Base-by-base conservation (phyloP, 306 rosid genomes). In the Dalbergia cochinchinensis region DNA sequence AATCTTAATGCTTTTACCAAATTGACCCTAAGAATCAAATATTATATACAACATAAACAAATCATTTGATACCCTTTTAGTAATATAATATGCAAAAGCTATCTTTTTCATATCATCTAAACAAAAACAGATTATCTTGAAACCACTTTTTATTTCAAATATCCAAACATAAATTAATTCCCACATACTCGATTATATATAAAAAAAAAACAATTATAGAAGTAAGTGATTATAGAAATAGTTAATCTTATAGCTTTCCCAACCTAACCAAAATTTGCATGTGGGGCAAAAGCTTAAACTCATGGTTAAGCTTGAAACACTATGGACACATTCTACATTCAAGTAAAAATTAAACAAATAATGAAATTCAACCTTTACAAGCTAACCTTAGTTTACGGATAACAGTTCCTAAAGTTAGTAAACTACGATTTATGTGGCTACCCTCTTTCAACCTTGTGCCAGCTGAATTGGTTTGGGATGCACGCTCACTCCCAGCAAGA, bases 401-500 rank as follows among this genome's bases (percentile, higher is more conserved):
- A 60, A 92, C 97, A 78, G 99, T 95, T 81, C 99, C 99, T 15
- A 92, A 82, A 78, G 99, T 91, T 65, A 95, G 89, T 80, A 95
- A 84, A 86, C 99, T 95, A 51, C 97, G 94, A 82, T 95, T 95
- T 54, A 95, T 95, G 88, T 95, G 99, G 88, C 97, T 86, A 71
- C 98, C 99, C 85, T 95, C 99, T 85, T 95, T 95, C 87, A 95
- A 87, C 89, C 98, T 90, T 12, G 96, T 22, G 47, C 99, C 99
- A 78, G 96, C 97, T 83, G 99, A 89, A 89, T 86, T 83, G 16
- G 94, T 86, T 87, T 95, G 97, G 72, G 99, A 92, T 82, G 97
- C 98, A 60, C 99, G 97, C 73, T 95, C 99, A 83, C 99, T 92
- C 82, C 82, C 98, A 8, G 98, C 98, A 71, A 95, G 99, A 88